Base-by-base conservation (phyloP, 139 green algal genomes). In the Coelastrella sp. region DNA sequence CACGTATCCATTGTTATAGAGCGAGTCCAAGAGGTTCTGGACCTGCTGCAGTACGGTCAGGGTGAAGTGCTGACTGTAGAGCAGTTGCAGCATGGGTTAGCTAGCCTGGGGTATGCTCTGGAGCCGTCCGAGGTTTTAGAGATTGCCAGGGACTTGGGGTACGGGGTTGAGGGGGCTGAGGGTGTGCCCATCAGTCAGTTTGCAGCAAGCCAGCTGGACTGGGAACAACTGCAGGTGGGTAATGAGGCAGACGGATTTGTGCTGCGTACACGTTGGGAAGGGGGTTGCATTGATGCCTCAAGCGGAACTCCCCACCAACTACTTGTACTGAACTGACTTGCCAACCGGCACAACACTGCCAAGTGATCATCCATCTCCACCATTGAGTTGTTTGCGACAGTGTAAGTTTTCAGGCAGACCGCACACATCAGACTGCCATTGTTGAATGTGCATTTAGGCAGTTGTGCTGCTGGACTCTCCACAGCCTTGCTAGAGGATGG, bases 171-270 rank as follows among this genome's bases (percentile, higher is more conserved):
- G 56, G 83, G 83, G 0, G n/a, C 56, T 58, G 65, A 82, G 22
- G 71, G 58, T 32, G 59, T 92, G 22, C 91, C 20, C 64, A 75
- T 90, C 60, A 92, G 83, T 47, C 91, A 94, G 80, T 95, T 96
- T 88, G 90, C 95, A 17, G 94, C 94, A 14, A 95, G 92, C 78
- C 94, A 96, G 85, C 89, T 95, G 8, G 87, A 92, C 23, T 93
- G 87, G 91, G 80, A 77, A 14, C 32, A 89, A 3, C 73, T 92
- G 19, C 82, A 92, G 89, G 85, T 90, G 84, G 22, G 59, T 47
- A 14, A 60, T 65, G 7, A 11, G 5, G 47, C 8, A 8, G 19
- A 23, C 58, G 60, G 5, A 47, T 54, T 80, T 5, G 2, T 71
- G 11, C 4, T 71, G 64, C 64, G 8, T 7, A 71, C 64, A 47